These are phyloP conservation scores for Venturia effusa DNA, from an alignment of 2,329 filamentous ascomycete genomes.

Conservation along the genomic window DNA sequence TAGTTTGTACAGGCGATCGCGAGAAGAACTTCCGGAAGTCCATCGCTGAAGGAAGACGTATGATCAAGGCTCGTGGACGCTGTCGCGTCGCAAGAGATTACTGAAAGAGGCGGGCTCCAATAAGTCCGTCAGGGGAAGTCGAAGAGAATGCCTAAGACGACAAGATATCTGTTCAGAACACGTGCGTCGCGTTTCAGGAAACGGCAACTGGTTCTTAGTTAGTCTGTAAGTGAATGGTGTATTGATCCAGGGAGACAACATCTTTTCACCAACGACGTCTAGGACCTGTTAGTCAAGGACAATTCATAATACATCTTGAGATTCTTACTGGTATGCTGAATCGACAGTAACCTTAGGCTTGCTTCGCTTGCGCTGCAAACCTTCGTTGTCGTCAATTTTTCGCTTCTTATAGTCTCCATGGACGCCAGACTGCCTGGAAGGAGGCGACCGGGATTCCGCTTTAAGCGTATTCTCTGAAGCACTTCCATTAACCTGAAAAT, in stretches of 20 bases:
- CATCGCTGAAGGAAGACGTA: neutral
- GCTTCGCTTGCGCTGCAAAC: conserved; percentile 3
- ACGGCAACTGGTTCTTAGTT: neutral
- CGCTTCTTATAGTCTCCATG: neutral
- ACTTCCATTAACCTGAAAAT: conserved; percentile 1
- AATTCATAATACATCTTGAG: neutral
- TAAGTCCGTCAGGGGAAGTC: neutral
- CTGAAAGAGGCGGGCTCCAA: neutral
- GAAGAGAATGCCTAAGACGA: neutral
- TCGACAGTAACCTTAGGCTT: neutral
- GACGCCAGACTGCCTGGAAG: neutral
- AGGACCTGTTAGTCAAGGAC: neutral
- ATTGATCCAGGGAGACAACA: neutral
- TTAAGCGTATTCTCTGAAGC: conserved; percentile 1
- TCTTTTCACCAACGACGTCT: conserved; percentile 5
- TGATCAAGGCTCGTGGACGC: neutral
- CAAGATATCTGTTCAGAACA: neutral
- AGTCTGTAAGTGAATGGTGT: neutral
- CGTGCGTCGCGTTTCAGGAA: neutral
- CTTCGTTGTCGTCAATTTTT: neutral
- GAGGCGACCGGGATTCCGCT: neutral
- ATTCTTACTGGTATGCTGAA: neutral
- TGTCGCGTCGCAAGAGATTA: neutral
- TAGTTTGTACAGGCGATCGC: neutral
- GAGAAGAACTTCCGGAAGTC: neutral